Conservation (phyloP, 192 early-diverging fungal genomes). For the Umbelopsis sp. region DNA sequence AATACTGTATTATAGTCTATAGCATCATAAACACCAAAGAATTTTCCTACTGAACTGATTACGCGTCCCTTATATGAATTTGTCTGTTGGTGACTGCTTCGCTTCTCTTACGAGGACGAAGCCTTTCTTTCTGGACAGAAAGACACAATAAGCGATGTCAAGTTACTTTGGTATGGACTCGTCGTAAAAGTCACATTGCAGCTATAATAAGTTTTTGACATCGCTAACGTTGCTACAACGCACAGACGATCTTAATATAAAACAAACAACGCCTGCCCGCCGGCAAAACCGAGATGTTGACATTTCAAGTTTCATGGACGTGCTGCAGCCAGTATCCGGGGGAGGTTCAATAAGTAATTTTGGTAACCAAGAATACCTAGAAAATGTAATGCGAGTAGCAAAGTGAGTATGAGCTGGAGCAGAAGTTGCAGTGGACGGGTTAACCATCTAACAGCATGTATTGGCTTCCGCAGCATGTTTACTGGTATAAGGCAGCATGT, state of each 20-base stretch:
- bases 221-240: not conserved
- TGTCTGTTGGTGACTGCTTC: slow-evolving; percentile 1
- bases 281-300: slow-evolving; percentile 14
- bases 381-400: slow-evolving; percentile 14
- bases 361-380: slow-evolving; percentile 18
- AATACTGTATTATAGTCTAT: slow-evolving; percentile 1
- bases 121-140: too few relatives aligned
- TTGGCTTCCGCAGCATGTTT: slow-evolving; percentile 2
- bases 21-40: not conserved
- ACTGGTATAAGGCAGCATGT: slow-evolving; percentile 17
- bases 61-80: not conserved
- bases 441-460: not conserved
- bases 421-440: not conserved
- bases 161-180: slow-evolving; percentile 8
- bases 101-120: not conserved
- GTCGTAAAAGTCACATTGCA: not conserved
- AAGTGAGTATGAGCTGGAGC: not conserved
- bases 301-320: slow-evolving; percentile 16
- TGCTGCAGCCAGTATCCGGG: not conserved
- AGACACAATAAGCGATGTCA: not conserved
- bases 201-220: not conserved
- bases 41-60: not conserved
- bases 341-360: not conserved
- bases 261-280: not conserved
- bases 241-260: slow-evolving; percentile 18